Evolutionary conservation across 106 monocot species (phyloP), one percentile per base, ranked within the genome.

Genomic region (Dioscorea alata): DNA sequence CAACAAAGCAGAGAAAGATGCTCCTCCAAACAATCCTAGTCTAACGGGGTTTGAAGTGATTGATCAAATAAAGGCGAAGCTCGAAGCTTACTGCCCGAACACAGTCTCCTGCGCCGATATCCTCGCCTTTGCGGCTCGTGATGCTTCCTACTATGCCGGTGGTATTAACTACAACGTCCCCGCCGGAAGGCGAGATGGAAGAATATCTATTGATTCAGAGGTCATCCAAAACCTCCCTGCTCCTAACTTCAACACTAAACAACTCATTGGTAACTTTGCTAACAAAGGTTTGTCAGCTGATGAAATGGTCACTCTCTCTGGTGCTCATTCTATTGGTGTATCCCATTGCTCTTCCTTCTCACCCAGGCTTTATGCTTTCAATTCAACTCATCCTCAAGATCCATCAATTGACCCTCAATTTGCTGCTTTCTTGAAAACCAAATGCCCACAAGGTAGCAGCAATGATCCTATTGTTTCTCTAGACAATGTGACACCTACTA

Each of bases 71-170:
- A 65, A 65, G 35, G 42, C 10, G 4, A 15, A 15, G 21, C 42
- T 48, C 4, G 65, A 65, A 42, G 33, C 65, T 15, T 15, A 65
- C 6, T 48, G 65, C 64, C 65, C 17, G 10, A 8, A 35, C 65
- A 65, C 65, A 4, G 86, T 87, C 33, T 83, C 86, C 7, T 87
- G 86, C 64, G 86, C 86, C 49, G 86, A 87, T 70, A 83, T 83
- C 62, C 61, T 87, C 33, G 86, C 83, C 0, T 76, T 83, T 23
- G 79, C 83, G 9, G 64, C 86, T 4, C 65, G 65, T 19, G 65
- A 65, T 16, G 17, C 34, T 17, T 4, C 42, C 21, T 65, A 19
- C 65, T 42, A 35, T 20, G n/a, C n/a, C 65, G 42, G 65, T 48
- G 65, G 65, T 6, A 48, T 65, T 6, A 16, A 65, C 16, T 65